Evolutionary conservation across 768 basidiomycete species (phyloP).

Genomic region (Krasilnikovozyma curviuscula): DNA sequence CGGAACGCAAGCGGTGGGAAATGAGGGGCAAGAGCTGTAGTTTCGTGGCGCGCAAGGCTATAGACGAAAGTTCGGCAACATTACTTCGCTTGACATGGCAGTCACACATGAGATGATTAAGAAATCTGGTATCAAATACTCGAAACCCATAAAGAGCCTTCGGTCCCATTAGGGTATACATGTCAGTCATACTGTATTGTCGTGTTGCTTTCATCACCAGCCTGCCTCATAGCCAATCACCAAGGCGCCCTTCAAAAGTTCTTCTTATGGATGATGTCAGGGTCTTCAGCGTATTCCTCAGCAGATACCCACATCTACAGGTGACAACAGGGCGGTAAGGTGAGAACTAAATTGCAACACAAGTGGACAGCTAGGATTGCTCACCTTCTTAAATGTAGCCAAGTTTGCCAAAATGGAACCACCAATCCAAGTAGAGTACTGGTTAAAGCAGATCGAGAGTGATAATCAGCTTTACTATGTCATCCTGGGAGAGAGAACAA

Average conservation of each 20-base stretch:
- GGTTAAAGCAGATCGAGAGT: neutral
- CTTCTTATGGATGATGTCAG: slow-evolving; percentile 95
- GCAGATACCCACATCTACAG: slow-evolving; percentile 96
- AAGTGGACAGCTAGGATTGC: neutral
- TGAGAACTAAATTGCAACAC: neutral
- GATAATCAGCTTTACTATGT: neutral
- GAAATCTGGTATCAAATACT: too few relatives aligned
- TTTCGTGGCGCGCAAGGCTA: too few relatives aligned
- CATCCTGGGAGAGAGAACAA: neutral
- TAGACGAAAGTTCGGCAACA: too few relatives aligned
- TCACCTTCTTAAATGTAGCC: slow-evolving; percentile 91
- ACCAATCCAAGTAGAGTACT: slow-evolving; percentile 37
- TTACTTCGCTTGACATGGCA: too few relatives aligned
- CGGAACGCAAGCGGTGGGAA: too few relatives aligned
- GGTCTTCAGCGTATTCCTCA: slow-evolving; percentile 98
- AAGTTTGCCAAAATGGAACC: slow-evolving; percentile 90
- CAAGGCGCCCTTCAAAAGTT: slow-evolving; percentile 34
- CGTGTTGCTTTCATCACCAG: too few relatives aligned
- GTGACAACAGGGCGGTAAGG: neutral
- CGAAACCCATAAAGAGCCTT: too few relatives aligned
- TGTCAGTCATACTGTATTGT: too few relatives aligned
- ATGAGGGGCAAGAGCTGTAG: too few relatives aligned
- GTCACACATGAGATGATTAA: too few relatives aligned
- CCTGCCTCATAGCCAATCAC: too few relatives aligned
- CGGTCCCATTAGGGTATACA: too few relatives aligned